Conservation (phyloP, 1,284 basidiomycete genomes). For the Apiotrichum gamsii region DNA sequence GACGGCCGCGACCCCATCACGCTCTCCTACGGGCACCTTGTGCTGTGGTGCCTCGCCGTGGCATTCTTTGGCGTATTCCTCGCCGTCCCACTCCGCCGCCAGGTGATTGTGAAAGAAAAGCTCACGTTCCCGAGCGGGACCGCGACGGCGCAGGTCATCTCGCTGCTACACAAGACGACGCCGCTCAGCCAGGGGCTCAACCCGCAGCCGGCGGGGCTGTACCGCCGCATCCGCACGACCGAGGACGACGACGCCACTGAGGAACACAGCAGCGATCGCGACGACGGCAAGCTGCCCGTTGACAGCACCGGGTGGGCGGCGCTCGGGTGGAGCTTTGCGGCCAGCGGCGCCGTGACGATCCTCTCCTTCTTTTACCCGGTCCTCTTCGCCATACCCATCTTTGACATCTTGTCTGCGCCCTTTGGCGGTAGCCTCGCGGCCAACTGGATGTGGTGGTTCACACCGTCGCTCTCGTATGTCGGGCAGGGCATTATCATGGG, state of each 20-base stretch:
- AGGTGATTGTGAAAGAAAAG: slow-evolving; percentile 94
- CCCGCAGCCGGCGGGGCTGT: slow-evolving; percentile 13
- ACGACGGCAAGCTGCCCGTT: slow-evolving; percentile 45
- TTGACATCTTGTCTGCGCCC: slow-evolving; percentile 55
- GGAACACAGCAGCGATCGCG: slow-evolving; percentile 31
- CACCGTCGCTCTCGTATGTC: slow-evolving; percentile 82
- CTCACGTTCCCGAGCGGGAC: slow-evolving; percentile 90
- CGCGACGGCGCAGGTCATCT: slow-evolving; percentile 92
- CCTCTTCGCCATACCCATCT: slow-evolving; percentile 82
- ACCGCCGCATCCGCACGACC: slow-evolving; percentile 23
- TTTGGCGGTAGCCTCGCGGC: slow-evolving; percentile 62
- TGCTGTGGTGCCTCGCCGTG: slow-evolving; percentile 64
- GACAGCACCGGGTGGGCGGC: slow-evolving; percentile 63
- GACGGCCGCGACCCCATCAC: slow-evolving; percentile 72
- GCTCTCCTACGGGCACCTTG: slow-evolving; percentile 63
- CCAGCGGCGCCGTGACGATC: slow-evolving; percentile 62
- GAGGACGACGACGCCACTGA: background rate
- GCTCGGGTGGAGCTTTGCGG: slow-evolving; percentile 66
- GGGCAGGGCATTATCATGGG: slow-evolving; percentile 99
- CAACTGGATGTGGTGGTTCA: slow-evolving; percentile 92
- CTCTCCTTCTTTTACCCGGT: slow-evolving; percentile 76
- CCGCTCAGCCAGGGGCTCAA: slow-evolving; percentile 23
- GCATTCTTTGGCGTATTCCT: slow-evolving; percentile 95
- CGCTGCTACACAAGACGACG: slow-evolving; percentile 64
- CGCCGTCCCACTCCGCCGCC: slow-evolving; percentile 83